Evolutionary conservation across 2,329 filamentous ascomycete species (phyloP), one percentile per base, ranked within the genome.

Genomic region (Magnaporthiopsis rhizophila): DNA sequence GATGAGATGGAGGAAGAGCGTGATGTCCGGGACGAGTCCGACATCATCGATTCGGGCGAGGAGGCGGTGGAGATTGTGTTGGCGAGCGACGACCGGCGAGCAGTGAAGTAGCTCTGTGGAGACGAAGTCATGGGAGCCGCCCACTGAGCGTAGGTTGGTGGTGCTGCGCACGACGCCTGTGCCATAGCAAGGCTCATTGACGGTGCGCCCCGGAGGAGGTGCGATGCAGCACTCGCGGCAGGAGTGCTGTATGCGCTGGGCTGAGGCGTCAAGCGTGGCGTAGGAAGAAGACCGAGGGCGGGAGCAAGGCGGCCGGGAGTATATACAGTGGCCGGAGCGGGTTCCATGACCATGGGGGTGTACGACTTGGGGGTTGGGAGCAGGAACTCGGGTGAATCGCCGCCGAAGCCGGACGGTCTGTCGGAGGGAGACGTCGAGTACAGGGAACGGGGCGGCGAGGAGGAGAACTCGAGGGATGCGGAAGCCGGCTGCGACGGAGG

Each of bases 41-140:
- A 88, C 59, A 88, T 76, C 85, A 88, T 88, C 64, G 86, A 88
- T 71, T 88, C 86, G 67, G 86, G 86, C 34, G 86, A 88, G 65
- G 86, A 88, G 45, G 83, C 81, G 36, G 83, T 84, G 32, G 86
- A 88, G 69, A 86, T 77, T 24, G 86, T 86, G 71, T 82, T 86
- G 72, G 85, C 85, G 66, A 88, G 81, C 21, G 86, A 88, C 18
- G 85, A 86, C 66, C 85, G 84, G 66, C 86, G 85, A 45, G 32
- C 53, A 53, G 78, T 76, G 62, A 77, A 71, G 69, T 81, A 81
- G 68, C 76, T 77, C 69, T 81, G 78, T 32, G 85, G 84, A 26
- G 86, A 86, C 4, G 81, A 80, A 4, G 77, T 78, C 65, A 76
- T 75, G 18, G 77, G 74, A 28, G 72, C 72, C 56, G 76, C 76